These are phyloP conservation scores for Pseudonitzschia pungens DNA, from an alignment of 108 stramenopile species.

Conservation along the genomic window DNA sequence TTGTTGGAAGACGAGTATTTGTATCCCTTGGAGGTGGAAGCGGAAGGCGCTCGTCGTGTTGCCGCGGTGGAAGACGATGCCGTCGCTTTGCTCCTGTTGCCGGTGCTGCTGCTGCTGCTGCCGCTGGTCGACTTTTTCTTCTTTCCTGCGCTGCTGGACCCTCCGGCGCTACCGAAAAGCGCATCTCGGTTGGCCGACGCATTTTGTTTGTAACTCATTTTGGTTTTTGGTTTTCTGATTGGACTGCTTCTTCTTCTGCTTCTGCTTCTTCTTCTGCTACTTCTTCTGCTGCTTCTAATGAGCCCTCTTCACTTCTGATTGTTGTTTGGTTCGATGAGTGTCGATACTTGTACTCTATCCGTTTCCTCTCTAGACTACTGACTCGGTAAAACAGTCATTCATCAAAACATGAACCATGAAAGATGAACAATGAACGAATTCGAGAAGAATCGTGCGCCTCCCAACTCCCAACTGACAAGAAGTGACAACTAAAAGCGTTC, in stretches of 20 bases:
- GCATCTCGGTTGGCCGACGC: constrained; percentile 71
- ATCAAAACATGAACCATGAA: too few relatives aligned
- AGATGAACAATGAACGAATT: too few relatives aligned
- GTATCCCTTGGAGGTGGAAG: constrained; percentile 31
- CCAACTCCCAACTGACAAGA: too few relatives aligned
- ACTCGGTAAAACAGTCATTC: too few relatives aligned
- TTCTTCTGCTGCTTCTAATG: neutral
- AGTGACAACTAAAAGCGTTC: too few relatives aligned
- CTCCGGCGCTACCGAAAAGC: constrained; percentile 61
- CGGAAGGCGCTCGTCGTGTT: constrained; percentile 8
- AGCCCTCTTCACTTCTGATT: too few relatives aligned
- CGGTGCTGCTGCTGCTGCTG: neutral
- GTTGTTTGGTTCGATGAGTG: too few relatives aligned
- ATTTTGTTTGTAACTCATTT: constrained; percentile 65
- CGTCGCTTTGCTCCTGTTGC: neutral
- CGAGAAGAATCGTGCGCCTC: too few relatives aligned
- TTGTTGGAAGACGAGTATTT: constrained; percentile 17
- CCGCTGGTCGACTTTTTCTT: constrained; percentile 2
- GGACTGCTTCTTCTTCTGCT: neutral
- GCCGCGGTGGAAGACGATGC: constrained; percentile 22
- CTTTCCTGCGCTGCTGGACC: constrained; percentile 9
- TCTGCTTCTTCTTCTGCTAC: neutral
- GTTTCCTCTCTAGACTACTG: too few relatives aligned
- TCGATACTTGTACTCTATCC: too few relatives aligned
- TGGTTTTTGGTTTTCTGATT: too few relatives aligned